Base-by-base conservation (phyloP, 768 basidiomycete genomes). In the Crepidotus variabilis region DNA sequence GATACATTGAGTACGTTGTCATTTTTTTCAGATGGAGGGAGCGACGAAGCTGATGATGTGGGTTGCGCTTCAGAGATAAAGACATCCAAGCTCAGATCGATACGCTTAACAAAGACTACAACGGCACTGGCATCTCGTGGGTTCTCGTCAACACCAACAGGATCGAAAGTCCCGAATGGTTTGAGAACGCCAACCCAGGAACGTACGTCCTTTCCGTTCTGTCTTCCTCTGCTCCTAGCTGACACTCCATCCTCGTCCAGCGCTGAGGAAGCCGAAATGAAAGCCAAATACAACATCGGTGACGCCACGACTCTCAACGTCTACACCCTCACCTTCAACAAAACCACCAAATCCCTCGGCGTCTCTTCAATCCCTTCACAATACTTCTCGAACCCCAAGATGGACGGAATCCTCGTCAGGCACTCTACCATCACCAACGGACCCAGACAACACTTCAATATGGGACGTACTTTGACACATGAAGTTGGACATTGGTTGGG, bases 401-500 rank as follows among this genome's bases (percentile, higher is more conserved):
- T 72, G 47, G 75, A 78, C 51, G 76, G 75, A n/a, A 69, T 75
- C 21, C 69, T 75, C 24, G 61, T 75, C 20, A 60, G 61, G n/a
- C 70, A 67, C 52, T 54, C 61, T 5, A 64, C 69, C 10, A 60
- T 75, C 9, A 74, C 75, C 2, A 72, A 69, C 52, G 74, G 67
- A 23, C 52, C 60, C 22, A 65, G 62, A 20, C 36, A 55, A 6
- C 61, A 63, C 60, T 77, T 70, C 66, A 69, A 79, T 60, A 52
- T 64, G 10, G 69, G 67, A 20, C 47, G 65, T 49, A 73, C 72
- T 2, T 47, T 73, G 32, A 73, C 72, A 6, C 75, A 75, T 56
- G 75, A 76, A 59, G 62, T 63, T 18, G 75, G 75, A 3, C 73
- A 75, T 55, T 75, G 72, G 74, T 60, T 71, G 32, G 75, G 74